These are phyloP conservation scores for Elymus sibiricus DNA, from an alignment of 176 grass and related monocot genomes.

Conservation along the genomic window DNA sequence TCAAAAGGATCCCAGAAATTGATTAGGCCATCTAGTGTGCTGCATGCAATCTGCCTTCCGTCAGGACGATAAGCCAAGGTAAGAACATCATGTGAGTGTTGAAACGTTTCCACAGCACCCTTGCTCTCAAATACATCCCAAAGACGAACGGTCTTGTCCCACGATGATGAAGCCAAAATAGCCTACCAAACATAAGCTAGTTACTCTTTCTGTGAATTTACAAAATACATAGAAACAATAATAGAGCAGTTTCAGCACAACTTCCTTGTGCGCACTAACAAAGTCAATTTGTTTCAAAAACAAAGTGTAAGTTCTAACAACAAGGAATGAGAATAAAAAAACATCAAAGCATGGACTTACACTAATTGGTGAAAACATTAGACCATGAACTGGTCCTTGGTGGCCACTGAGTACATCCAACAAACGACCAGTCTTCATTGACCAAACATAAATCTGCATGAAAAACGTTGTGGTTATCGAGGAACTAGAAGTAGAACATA, in stretches of 20 bases:
- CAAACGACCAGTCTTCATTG: constrained; percentile 98
- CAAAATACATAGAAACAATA: constrained; percentile 17
- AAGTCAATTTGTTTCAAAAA: not conserved
- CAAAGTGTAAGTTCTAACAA: not conserved
- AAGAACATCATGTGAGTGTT: constrained; percentile 92
- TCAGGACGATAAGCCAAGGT: constrained; percentile 91
- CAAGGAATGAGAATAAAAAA: not conserved
- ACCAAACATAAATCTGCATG: constrained; percentile 97
- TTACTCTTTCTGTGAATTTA: constrained; percentile 13
- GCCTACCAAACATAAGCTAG: constrained; percentile 40
- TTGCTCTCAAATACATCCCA: constrained; percentile 99
- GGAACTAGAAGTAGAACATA: constrained; percentile 4
- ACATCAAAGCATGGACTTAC: constrained; percentile 44
- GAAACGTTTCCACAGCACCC: constrained; percentile 86
- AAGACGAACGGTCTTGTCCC: constrained; percentile 92
- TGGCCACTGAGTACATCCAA: constrained; percentile 94
- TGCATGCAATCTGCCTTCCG: constrained; percentile 88
- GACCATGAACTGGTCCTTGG: constrained; percentile 86
- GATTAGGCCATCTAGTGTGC: constrained; percentile 91
- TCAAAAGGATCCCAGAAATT: constrained; percentile 93
- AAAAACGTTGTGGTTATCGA: not conserved
- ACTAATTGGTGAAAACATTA: constrained; percentile 95
- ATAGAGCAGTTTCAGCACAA: constrained; percentile 6
- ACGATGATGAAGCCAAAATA: constrained; percentile 88
- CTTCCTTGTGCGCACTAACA: not conserved